These are phyloP conservation scores for Aspergillus sclerotioniger DNA, from an alignment of 495 filamentous ascomycete species.

Conservation along the genomic window DNA sequence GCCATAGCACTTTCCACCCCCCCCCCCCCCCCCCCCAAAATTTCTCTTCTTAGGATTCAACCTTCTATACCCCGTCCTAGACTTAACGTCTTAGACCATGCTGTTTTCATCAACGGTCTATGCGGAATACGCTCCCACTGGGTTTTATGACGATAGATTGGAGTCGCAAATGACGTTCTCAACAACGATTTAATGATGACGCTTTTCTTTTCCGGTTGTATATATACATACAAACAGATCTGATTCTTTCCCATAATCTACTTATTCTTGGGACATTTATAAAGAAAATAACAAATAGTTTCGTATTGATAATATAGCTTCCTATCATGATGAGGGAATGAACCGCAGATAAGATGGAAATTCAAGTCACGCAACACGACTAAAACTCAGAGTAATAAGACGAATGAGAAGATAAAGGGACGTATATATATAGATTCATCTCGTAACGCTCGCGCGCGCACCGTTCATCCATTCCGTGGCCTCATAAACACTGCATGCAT, in stretches of 20 bases:
- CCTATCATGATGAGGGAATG: constrained; percentile 12
- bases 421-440: background rate
- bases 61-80: constrained; percentile 47
- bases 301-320: constrained; percentile 7
- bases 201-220: background rate
- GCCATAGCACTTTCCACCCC: background rate
- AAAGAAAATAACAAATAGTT: constrained; percentile 12
- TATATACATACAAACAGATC: constrained; percentile 11
- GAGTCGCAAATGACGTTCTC: constrained; percentile 37
- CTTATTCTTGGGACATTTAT: background rate
- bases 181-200: constrained; percentile 40
- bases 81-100: constrained; percentile 38
- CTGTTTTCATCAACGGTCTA: constrained; percentile 10
- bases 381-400: background rate
- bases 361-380: no score
- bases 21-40: no score
- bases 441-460: background rate
- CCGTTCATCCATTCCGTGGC: background rate
- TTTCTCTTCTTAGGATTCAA: constrained; percentile 42
- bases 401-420: constrained; percentile 10
- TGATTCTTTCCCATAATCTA: constrained; percentile 7
- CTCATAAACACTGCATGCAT: background rate
- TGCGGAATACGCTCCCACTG: constrained; percentile 12
- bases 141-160: constrained; percentile 22
- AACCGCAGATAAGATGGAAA: background rate